phyloP scores from a whole-genome alignment of 495 filamentous ascomycete genomes.

The Lophiotrema nucula region DNA sequence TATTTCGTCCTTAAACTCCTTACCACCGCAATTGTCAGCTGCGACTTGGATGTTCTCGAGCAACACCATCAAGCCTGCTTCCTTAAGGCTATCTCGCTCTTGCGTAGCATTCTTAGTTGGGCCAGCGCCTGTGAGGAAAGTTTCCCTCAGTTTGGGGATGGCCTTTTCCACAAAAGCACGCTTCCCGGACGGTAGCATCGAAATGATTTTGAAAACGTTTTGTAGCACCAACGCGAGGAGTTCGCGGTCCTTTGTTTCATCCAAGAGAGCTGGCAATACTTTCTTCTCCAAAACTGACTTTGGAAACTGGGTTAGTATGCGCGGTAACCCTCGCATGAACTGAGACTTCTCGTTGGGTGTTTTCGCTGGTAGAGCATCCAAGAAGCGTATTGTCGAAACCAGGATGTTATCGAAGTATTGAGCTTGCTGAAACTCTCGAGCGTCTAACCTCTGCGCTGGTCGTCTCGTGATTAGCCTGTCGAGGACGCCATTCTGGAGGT shows the following conservation, averaged over 20 bases:
- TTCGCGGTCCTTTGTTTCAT: slow-evolving; percentile 89
- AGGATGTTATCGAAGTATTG: slow-evolving; percentile 95
- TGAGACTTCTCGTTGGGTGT: slow-evolving; percentile 85
- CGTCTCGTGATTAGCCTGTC: slow-evolving; percentile 81
- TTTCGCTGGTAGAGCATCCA: slow-evolving; percentile 87
- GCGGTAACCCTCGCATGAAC: slow-evolving; percentile 84
- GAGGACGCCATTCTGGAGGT: slow-evolving; percentile 69
- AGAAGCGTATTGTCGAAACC: slow-evolving; percentile 90
- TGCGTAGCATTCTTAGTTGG: slow-evolving; percentile 42
- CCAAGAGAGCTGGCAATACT: slow-evolving; percentile 78
- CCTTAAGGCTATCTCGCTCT: slow-evolving; percentile 78
- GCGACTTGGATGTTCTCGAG: slow-evolving; percentile 77
- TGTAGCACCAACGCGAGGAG: slow-evolving; percentile 78
- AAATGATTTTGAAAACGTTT: slow-evolving; percentile 85
- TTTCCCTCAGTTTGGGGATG: slow-evolving; percentile 76
- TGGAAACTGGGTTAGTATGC: slow-evolving; percentile 85
- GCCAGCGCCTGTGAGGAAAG: slow-evolving; percentile 56
- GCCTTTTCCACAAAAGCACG: slow-evolving; percentile 80
- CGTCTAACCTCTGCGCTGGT: slow-evolving; percentile 81
- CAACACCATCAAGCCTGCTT: slow-evolving; percentile 86
- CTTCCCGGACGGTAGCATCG: slow-evolving; percentile 68
- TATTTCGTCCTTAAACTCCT: slow-evolving; percentile 94
- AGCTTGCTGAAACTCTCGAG: slow-evolving; percentile 88
- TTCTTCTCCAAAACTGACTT: slow-evolving; percentile 93
- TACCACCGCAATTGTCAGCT: slow-evolving; percentile 75